A percentile compares a stretch with the other conserved stretches of the same genome.
Conservation (phyloP, 768 basidiomycete genomes). For the Lyophyllum atratum region DNA sequence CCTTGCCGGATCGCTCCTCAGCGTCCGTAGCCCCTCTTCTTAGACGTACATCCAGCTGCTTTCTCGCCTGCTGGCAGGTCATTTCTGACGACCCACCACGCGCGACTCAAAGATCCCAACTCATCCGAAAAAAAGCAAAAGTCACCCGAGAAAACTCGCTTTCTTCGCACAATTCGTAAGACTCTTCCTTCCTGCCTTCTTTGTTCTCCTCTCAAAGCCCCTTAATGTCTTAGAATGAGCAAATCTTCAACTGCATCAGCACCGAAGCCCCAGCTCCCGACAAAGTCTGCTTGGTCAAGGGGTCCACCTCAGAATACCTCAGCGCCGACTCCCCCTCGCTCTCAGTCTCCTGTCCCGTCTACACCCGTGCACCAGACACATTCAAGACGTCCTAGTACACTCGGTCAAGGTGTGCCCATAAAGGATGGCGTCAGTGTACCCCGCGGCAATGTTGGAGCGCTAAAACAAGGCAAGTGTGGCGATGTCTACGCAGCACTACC, state of each 20-base stretch:
- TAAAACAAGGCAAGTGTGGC: conserved; percentile 61
- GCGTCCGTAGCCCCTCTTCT: conserved; percentile 42
- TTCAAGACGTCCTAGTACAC: conserved; percentile 76
- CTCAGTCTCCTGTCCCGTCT: conserved; percentile 74
- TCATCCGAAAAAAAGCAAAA: conserved; percentile 45
- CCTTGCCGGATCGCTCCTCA: conserved; percentile 44
- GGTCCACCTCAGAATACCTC: conserved; percentile 76
- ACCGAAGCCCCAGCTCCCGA: conserved; percentile 72
- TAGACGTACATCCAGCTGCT: conserved; percentile 58
- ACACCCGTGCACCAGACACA: conserved; percentile 58
- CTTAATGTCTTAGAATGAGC: conserved; percentile 74
- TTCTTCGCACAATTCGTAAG: conserved; percentile 46
- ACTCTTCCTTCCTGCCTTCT: conserved; percentile 15
- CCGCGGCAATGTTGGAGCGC: conserved; percentile 61
- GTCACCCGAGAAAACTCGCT: conserved; percentile 30
- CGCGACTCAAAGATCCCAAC: conserved; percentile 57
- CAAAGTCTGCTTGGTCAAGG: conserved; percentile 89
- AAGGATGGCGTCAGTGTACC: conserved; percentile 81
- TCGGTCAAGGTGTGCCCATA: conserved; percentile 69
- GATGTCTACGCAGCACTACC: conserved; percentile 2
- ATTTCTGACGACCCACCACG: conserved; percentile 79
- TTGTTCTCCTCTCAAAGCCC: conserved; percentile 7
- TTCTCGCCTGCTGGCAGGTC: conserved; percentile 91
- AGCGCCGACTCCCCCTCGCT: conserved; percentile 61
- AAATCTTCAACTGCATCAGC: conserved; percentile 77